Base-by-base conservation (phyloP, 2,329 filamentous ascomycete genomes). In the Colletotrichum cordylinicola region DNA sequence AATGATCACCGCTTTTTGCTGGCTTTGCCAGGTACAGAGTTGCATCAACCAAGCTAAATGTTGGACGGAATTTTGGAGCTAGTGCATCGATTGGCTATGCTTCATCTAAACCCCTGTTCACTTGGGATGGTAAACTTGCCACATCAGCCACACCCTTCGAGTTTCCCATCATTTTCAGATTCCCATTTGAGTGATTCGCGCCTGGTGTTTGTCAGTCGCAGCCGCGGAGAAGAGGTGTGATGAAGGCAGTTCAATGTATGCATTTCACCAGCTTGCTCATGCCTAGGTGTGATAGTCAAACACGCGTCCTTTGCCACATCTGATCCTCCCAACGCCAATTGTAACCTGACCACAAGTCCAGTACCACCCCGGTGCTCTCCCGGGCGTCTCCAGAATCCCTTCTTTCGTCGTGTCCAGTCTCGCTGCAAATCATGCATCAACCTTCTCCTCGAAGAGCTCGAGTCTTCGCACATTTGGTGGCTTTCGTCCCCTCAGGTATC, bases 1-100 rank as follows among this genome's bases (percentile, higher is more conserved):
- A 67, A 75, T 75, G 73, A 73, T 75, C 64, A 75, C 64, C 73
- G 62, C 73, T 75, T 75, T 69, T 65, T 52, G 62, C 70, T 56
- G 24, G 3, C 31, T 8, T 39, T 62, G 70, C 35, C 64, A 75
- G 73, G 73, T 24, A 75, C 73, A 75, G 64, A 65, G 64, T 75
- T 27, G 73, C 73, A 73, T 68, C 27, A 16, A 35, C 27, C 43
- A 64, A 67, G 27, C 65, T 55, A 39, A 31, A 33, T 72, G 18
- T n/a, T 75, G 60, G 68, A 66, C 29, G 55, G 48, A 37, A 31
- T 8, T 70, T 62, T 52, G n/a, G 10, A 29, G 37, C 31, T 67
- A 64, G 48, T 24, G 33, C 21, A 61, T 35, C 66, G 12, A 75
- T 73, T 75, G 70, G 73, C 24, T 37, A 37, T 64, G 27, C 24